These are phyloP conservation scores for Prunus padus DNA, from an alignment of 306 rosid species.

Conservation along the genomic window DNA sequence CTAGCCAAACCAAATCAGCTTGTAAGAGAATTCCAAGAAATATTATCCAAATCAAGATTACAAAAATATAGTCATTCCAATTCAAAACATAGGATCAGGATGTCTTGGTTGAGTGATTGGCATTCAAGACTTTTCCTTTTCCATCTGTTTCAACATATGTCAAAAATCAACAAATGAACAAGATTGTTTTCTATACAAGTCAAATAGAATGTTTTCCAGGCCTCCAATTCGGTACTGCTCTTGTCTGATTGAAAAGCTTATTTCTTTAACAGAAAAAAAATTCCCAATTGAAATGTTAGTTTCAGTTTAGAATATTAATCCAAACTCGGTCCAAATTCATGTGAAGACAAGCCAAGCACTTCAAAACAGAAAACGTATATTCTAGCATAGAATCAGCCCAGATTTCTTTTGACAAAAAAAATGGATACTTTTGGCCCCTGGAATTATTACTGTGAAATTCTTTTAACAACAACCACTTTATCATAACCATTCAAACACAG, in stretches of 20 bases:
- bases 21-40: not conserved
- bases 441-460: not conserved
- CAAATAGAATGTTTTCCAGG: not conserved
- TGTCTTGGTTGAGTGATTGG: not conserved
- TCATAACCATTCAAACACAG: not conserved
- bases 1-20: not conserved
- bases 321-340: constrained; percentile 5
- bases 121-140: constrained; percentile 3
- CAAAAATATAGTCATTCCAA: not conserved
- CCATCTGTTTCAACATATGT: not conserved
- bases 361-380: not conserved
- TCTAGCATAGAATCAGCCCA: not conserved
- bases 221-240: constrained; percentile 8
- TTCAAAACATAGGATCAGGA: not conserved
- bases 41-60: not conserved
- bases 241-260: not conserved
- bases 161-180: not conserved
- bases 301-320: not conserved
- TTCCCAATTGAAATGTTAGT: not conserved
- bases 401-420: not conserved
- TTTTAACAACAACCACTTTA: not conserved
- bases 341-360: not conserved
- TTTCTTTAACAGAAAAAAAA: not conserved
- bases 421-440: not conserved
- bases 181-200: not conserved